phyloP scores from a whole-genome alignment of 2,329 filamentous ascomycete genomes.

The Pseudogymnoascus sp. region DNA sequence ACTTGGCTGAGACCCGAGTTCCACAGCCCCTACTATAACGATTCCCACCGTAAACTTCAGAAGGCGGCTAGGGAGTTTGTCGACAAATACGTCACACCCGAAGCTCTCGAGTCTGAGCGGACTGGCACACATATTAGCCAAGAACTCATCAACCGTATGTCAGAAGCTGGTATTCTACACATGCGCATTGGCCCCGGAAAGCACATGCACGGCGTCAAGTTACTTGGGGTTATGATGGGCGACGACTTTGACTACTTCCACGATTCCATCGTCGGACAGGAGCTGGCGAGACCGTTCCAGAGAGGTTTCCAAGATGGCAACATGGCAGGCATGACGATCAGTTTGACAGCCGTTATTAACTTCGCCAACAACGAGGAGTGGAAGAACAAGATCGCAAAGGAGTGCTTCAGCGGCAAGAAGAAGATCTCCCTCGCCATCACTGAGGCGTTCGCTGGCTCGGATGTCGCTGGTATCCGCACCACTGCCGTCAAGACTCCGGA shows the following conservation, averaged over 20 bases:
- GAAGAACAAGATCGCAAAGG: slow-evolving; percentile 58
- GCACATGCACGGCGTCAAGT: slow-evolving; percentile 62
- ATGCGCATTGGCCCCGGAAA: slow-evolving; percentile 79
- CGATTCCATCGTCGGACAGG: slow-evolving; percentile 68
- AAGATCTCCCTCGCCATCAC: slow-evolving; percentile 85
- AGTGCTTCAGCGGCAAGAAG: slow-evolving; percentile 73
- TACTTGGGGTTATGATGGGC: slow-evolving; percentile 63
- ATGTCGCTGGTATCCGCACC: slow-evolving; percentile 72
- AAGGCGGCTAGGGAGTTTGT: slow-evolving; percentile 65
- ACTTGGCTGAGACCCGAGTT: slow-evolving; percentile 72
- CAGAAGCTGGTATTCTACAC: slow-evolving; percentile 63
- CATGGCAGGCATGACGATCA: slow-evolving; percentile 79
- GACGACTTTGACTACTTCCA: slow-evolving; percentile 85
- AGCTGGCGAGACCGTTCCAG: slow-evolving; percentile 61
- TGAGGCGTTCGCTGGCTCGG: slow-evolving; percentile 77
- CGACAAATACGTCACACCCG: slow-evolving; percentile 61
- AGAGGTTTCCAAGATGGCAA: slow-evolving; percentile 81
- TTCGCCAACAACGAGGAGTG: slow-evolving; percentile 62
- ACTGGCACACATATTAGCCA: slow-evolving; percentile 64
- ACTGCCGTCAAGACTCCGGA: slow-evolving; percentile 70
- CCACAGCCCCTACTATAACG: slow-evolving; percentile 72
- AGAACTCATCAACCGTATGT: slow-evolving; percentile 70
- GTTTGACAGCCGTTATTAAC: slow-evolving; percentile 70
- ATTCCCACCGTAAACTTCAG: slow-evolving; percentile 61
- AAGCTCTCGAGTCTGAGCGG: slow-evolving; percentile 68